phyloP scores from a whole-genome alignment of 2,329 filamentous ascomycete genomes.

The Pseudogymnoascus sp. region DNA sequence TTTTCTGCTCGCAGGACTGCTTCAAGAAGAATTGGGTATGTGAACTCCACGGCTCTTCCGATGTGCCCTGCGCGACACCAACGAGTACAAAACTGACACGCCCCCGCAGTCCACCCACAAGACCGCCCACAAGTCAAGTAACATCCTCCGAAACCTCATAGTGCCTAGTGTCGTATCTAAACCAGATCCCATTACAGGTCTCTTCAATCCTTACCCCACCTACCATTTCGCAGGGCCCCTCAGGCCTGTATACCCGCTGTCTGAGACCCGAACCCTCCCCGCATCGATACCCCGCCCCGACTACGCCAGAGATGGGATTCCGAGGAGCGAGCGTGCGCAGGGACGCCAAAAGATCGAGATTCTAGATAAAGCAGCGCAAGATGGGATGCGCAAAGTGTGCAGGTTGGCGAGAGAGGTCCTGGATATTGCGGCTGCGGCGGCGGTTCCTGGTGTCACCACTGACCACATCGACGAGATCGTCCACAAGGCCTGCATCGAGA shows the following conservation, averaged over 20 bases:
- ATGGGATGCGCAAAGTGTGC: slow-evolving; percentile 87
- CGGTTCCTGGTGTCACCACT: slow-evolving; percentile 87
- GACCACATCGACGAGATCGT: slow-evolving; percentile 93
- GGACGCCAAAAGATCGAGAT: slow-evolving; percentile 75
- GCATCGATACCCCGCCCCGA: slow-evolving; percentile 77
- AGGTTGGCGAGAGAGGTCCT: slow-evolving; percentile 81
- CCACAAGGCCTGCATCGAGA: slow-evolving; percentile 88
- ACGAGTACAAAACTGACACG: slow-evolving; percentile 14
- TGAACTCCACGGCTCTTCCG: background rate
- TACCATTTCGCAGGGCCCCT: slow-evolving; percentile 76
- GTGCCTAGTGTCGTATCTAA: slow-evolving; percentile 80
- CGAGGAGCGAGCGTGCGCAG: slow-evolving; percentile 52
- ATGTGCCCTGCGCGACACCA: background rate
- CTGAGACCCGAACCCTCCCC: slow-evolving; percentile 64
- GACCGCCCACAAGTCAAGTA: slow-evolving; percentile 69
- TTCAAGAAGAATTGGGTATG: slow-evolving; percentile 98
- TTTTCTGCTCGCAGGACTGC: slow-evolving; percentile 96
- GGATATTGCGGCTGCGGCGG: slow-evolving; percentile 78
- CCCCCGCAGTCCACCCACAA: slow-evolving; percentile 69
- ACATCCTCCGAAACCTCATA: slow-evolving; percentile 66
- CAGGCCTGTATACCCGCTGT: slow-evolving; percentile 82
- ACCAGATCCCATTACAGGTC: slow-evolving; percentile 82
- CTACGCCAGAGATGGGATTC: slow-evolving; percentile 78
- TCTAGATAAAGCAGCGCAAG: slow-evolving; percentile 70
- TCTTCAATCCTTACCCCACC: slow-evolving; percentile 86